These are phyloP conservation scores for Mediolabrus comicus DNA, from an alignment of 108 stramenopile species.

Conservation along the genomic window DNA sequence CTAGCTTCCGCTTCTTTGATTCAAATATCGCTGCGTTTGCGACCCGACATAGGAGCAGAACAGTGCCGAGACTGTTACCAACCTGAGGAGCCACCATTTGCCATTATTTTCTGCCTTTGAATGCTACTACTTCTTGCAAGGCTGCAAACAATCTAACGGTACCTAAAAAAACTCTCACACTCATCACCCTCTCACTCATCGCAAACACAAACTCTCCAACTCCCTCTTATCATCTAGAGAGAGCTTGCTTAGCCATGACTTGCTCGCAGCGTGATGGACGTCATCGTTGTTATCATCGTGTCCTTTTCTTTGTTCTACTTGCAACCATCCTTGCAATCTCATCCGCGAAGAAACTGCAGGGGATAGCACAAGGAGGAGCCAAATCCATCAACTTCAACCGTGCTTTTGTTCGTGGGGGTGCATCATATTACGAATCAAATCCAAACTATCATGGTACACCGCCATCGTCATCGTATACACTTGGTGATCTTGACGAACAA, in stretches of 20 bases:
- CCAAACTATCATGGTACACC: slow-evolving; percentile 20
- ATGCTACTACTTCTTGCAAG: no score
- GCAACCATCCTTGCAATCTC: neutral
- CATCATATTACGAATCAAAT: slow-evolving; percentile 17
- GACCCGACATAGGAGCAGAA: neutral
- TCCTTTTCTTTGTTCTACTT: neutral
- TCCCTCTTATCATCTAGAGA: neutral
- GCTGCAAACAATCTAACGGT: no score
- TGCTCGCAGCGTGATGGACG: neutral
- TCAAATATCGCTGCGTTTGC: slow-evolving; percentile 21
- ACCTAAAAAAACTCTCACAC: no score
- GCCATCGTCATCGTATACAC: slow-evolving; percentile 5
- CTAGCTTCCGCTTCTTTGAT: slow-evolving; percentile 24
- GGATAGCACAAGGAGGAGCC: neutral
- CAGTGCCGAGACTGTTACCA: neutral
- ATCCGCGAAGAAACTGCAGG: neutral
- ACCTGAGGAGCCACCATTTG: no score
- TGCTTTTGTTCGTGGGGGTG: slow-evolving; percentile 37
- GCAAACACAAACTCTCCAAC: neutral
- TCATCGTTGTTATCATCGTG: neutral
- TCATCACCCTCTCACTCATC: no score
- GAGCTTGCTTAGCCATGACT: no score
- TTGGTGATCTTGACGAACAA: slow-evolving; percentile 30
- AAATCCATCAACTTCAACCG: neutral
- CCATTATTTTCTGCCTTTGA: no score